Evolutionary conservation across 345 rosid species (phyloP), one percentile per base, ranked within the genome.

Genomic region (Salix exigua): DNA sequence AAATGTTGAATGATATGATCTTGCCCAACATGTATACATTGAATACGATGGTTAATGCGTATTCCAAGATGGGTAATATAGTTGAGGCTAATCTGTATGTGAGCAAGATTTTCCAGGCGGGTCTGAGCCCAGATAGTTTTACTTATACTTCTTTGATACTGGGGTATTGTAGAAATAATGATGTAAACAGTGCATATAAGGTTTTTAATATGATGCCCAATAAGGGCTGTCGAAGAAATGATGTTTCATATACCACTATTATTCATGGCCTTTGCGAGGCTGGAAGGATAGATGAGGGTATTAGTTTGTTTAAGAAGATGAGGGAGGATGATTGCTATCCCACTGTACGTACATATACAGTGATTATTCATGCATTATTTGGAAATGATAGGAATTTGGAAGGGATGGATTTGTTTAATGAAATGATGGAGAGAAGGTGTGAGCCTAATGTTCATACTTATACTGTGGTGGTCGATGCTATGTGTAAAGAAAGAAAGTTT

Each of bases 251-350:
- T 80, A 90, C 90, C 8, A 83, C 82, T 64, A 94, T 94, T 77
- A 86, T 94, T 37, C 94, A 91, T 75, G 98, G 97, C 72, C 90
- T 94, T 38, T 92, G 97, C 74, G 90, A 88, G 74, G 90, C 77
- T 37, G 82, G 84, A 72, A 84, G 87, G 77, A 71, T 94, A 21
- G 92, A 90, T 82, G 92, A 91, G 74, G 98, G 91, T 40, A 71
- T 92, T 74, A 66, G 85, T 9, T 82, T 94, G 90, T 84, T 86
- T 80, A 71, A 71, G 80, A 73, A 76, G 79, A 94, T 94, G 96
- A 85, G 77, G 58, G 91, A 86, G 23, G 97, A 91, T 40, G 78
- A 79, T 51, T 91, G 97, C 74, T 18, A 66, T 71, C 95, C 97
- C 2, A 88, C 94, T 2, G 94, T 91, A 60, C 90, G 91, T 73